Evolutionary conservation across 2,329 filamentous ascomycete species (phyloP), one percentile per base, ranked within the genome.

Genomic region (Alternaria sp.): DNA sequence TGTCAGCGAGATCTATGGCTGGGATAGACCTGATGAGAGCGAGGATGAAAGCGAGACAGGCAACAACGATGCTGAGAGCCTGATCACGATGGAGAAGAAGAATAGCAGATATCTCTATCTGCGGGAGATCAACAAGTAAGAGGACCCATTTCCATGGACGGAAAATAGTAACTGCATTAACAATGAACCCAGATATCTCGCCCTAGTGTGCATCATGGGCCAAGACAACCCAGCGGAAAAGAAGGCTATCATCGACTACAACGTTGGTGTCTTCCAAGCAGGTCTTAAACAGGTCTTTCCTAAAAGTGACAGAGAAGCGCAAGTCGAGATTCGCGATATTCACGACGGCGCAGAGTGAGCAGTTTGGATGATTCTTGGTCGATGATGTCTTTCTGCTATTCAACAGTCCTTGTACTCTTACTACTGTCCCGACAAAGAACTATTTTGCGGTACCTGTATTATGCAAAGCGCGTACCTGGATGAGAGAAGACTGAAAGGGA

Each of bases 1-100:
- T 76, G 90, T 98, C 53, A 95, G 92, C 28, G 94, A 98, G 74
- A 90, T 99, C 37, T 99, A 97, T 74, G 94, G 93, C 44, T 98
- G 85, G 84, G 82, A 85, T 63, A 79, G 84, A 33, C 62, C 68
- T 4, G 65, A 71, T 14, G 68, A 71, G 26, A 54, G 63, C 4
- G 77, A 74, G 10, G 67, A 72, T 21, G 67, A 77, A 39, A 73
- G 76, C 72, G 80, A 80, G 64, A 77, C 71, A 21, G 79, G 78
- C 10, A 80, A 80, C 53, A 81, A 82, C 49, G 84, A 86, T 61
- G 85, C 85, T 1, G 87, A 89, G 72, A 88, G 86, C 61, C 80
- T 87, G 59, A 86, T 89, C 45, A 85, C 84, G 1, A 81, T 88
- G 72, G 85, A 88, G 69, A 83, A 85, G 61, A 82, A 79, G 55